These are phyloP conservation scores for Hygrophorus russula DNA, from an alignment of 768 basidiomycete species.

Conservation along the genomic window DNA sequence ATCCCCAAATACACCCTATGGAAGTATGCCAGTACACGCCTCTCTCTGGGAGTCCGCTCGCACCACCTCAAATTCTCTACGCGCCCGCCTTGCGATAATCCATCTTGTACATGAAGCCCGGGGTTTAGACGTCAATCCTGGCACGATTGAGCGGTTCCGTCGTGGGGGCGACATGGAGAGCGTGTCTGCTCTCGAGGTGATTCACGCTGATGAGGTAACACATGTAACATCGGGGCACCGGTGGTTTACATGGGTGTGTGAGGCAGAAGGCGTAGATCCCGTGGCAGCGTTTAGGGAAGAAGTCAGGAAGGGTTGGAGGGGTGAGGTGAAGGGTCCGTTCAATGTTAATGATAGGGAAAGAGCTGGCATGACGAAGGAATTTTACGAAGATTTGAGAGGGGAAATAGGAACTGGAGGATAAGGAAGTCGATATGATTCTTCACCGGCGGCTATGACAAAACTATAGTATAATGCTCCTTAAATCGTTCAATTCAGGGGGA, in stretches of 20 bases:
- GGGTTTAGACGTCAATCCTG: slow-evolving; percentile 76
- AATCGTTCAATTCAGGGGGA: no score
- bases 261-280: slow-evolving; percentile 36
- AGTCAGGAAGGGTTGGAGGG: slow-evolving; percentile 58
- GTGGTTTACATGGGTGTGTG: slow-evolving; percentile 76
- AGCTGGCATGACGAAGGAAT: slow-evolving; percentile 62
- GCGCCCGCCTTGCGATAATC: slow-evolving; percentile 69
- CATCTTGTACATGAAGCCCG: slow-evolving; percentile 80
- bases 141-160: slow-evolving; percentile 62
- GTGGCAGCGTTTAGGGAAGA: slow-evolving; percentile 58
- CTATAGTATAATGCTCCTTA: no score
- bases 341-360: slow-evolving; percentile 62
- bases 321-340: slow-evolving; percentile 74
- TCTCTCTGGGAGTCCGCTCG: slow-evolving; percentile 72
- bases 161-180: slow-evolving; percentile 57
- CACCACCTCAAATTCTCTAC: slow-evolving; percentile 54
- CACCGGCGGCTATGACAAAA: no score
- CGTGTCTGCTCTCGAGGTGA: slow-evolving; percentile 57
- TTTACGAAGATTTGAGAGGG: slow-evolving; percentile 62
- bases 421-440: no score
- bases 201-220: slow-evolving; percentile 73
- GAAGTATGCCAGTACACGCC: slow-evolving; percentile 64
- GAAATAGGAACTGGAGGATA: no score
- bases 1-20: slow-evolving; percentile 59
- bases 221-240: slow-evolving; percentile 77